Evolutionary conservation across 2,329 filamentous ascomycete genomes (phyloP), one percentile per base, ranked within the genome.

Genomic region (Penicillium oxalicum): DNA sequence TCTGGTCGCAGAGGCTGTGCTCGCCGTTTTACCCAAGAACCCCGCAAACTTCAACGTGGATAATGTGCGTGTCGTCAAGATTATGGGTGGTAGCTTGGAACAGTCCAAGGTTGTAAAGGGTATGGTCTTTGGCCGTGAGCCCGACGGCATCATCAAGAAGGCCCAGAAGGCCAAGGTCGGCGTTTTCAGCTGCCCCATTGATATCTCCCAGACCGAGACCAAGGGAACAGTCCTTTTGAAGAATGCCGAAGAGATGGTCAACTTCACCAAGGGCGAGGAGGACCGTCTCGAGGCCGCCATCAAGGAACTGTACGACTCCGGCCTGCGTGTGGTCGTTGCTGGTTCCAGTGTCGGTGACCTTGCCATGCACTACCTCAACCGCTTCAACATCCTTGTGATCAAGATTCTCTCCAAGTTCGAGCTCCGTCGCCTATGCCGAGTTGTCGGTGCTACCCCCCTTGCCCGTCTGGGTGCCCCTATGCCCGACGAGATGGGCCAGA

Each of bases 381-480:
- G 91, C 63, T 95, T 87, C 73, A 90, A 88, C 67, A 97, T 98
- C 58, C 82, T 98, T 41, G 84, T 93, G 65, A 91, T 98, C 77
- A 95, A 95, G 74, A 86, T 98, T 59, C 83, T 97, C 63, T 95
- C 90, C 75, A 98, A 98, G 74, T 98, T 97, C 65, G 93, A 98
- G 74, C 83, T 98, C 52, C 86, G 93, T 61, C 83, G 93, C 64
- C 78, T 97, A 63, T 98, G 94, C 79, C 86, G 93, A 54, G 93
- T 98, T 25, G 91, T 97, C 45, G 91, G 91, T 54, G 93, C 93
- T 48, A 96, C 93, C 11, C 93, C 93, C n/a, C 80, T 98, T 54
- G 94, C 94, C 45, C 86, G 93, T 62, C 79, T 98, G 41, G 93
- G 93, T 56, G 93, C 94, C 12, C 93, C 93, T 39, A 98, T 98